Percentiles rank a stretch among this genome's conserved stretches.
Conservation (phyloP, 768 basidiomycete genomes). For the Lactifluus volemus region DNA sequence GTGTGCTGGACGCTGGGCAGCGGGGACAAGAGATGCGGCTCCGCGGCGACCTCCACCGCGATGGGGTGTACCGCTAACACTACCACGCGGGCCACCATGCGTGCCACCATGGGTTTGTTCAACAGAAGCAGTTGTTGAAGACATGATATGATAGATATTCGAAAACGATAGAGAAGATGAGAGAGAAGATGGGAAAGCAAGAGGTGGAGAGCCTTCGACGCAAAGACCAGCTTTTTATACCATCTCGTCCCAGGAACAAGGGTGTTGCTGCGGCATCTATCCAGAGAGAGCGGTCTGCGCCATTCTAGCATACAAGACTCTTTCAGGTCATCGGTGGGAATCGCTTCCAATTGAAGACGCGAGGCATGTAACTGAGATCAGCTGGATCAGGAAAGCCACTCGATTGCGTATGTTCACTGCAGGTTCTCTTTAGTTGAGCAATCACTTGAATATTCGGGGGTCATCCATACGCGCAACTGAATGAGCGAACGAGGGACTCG, state of each 20-base stretch:
- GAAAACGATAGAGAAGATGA: neutral
- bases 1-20: constrained; percentile 38
- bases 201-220: neutral
- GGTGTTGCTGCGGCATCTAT: neutral
- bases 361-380: neutral
- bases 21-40: constrained; percentile 19
- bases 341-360: neutral
- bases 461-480: neutral
- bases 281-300: neutral
- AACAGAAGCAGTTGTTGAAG: neutral
- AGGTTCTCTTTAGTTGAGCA: neutral
- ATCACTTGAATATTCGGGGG: neutral
- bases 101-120: no score
- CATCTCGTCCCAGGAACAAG: neutral
- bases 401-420: neutral
- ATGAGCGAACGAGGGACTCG: no score
- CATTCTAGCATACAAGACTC: neutral
- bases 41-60: no score
- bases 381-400: neutral
- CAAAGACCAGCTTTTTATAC: neutral
- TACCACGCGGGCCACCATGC: no score
- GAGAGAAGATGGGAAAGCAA: neutral
- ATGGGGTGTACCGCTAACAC: no score
- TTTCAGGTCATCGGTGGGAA: neutral
- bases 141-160: neutral